Evolutionary conservation across 148 eudicot genomes (phyloP), one percentile per base, ranked within the genome.

Genomic region (Oxyria digyna): DNA sequence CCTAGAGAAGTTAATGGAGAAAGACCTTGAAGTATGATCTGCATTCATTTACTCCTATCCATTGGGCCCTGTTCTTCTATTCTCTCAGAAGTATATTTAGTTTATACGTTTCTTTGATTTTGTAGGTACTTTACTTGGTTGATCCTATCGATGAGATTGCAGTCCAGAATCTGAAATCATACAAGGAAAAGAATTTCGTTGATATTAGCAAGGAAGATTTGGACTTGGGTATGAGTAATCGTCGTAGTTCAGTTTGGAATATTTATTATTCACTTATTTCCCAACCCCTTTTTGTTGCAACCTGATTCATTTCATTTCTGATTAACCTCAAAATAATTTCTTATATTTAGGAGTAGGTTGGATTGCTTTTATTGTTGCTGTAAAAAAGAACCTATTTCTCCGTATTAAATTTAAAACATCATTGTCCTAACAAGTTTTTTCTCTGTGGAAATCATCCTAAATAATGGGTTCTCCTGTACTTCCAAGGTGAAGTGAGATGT

Each of bases 141-240:
- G 99, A 94, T 79, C 93, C 99, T 37, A 94, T 94, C 75, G 99
- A 94, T 69, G 99, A 94, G 85, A 74, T 94, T 75, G 97, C 99
- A 4, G 45, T 94, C 70, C 90, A 88, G 79, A 88, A 85, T 71
- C 81, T 94, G 52, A 91, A 91, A 70, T 73, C 87, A 7, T 94
- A 86, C 84, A 87, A 88, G 82, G 97, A 91, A 40, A 94, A 88
- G 81, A 72, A 78, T 70, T 94, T 90, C 72, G 78, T 88, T 71
- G 99, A 94, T 78, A 88, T 94, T 42, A 94, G 87, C 84, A 94
- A 94, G 81, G 99, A 94, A 77, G 97, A 89, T 72, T 83, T 94
- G 70, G 99, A 94, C 79, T 62, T 94, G 72, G 99, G 99, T 91
- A 67, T 76, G 87, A 13, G 37, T 55, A 46, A n/a, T 14, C 41